A percentile compares a stretch with the other conserved stretches of the same genome.
Evolutionary conservation across 2,329 filamentous ascomycete species (phyloP).

Genomic region (Penicillium sp.): DNA sequence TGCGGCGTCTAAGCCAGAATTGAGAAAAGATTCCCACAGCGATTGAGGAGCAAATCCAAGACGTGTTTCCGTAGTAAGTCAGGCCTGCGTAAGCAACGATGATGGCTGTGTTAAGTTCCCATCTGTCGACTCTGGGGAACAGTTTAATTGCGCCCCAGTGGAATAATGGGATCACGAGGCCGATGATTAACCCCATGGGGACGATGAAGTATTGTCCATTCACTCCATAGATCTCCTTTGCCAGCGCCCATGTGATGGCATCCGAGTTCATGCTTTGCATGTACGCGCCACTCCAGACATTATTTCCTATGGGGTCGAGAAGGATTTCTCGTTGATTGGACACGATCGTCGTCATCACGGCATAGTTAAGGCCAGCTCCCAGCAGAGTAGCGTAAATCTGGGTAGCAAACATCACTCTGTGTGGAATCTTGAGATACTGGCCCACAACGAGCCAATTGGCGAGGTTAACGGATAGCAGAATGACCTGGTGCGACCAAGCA

Average conservation of each 20-base stretch:
- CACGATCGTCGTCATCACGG: conserved; percentile 55
- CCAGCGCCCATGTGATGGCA: conserved; percentile 44
- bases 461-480: conserved; percentile 23
- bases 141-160: conserved; percentile 35
- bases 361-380: conserved; percentile 53
- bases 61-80: conserved; percentile 19
- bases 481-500: conserved; percentile 26
- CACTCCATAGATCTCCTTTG: conserved; percentile 50
- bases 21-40: conserved; percentile 25
- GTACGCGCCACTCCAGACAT: conserved; percentile 51
- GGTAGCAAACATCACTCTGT: conserved; percentile 53
- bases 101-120: conserved; percentile 20
- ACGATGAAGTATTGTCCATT: conserved; percentile 46
- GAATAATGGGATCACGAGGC: conserved; percentile 40
- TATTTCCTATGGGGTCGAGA: conserved; percentile 43
- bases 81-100: conserved; percentile 17
- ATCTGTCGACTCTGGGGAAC: conserved; percentile 16
- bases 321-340: conserved; percentile 48
- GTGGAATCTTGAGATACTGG: conserved; percentile 50
- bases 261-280: conserved; percentile 43
- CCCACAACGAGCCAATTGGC: conserved; percentile 22
- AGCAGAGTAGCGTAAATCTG: conserved; percentile 55
- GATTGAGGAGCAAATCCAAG: conserved; percentile 21
- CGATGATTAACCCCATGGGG: conserved; percentile 50
- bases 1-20: conserved; percentile 33